Base-by-base conservation (phyloP, 2,329 filamentous ascomycete genomes). In the Fusarium nurragi region DNA sequence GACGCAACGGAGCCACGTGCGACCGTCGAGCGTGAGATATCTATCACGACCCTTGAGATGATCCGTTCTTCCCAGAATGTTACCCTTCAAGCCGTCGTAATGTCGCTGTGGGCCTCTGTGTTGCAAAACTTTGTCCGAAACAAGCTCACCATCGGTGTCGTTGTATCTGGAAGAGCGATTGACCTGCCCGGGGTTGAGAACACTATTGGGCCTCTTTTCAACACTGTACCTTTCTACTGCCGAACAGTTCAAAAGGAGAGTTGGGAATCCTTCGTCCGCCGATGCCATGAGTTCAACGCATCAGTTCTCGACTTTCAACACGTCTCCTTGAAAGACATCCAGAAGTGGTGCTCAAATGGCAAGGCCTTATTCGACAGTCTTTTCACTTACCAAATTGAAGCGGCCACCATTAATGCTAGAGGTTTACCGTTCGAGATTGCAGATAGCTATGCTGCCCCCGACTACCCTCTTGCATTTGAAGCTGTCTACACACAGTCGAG, bases 151-250 rank as follows among this genome's bases (percentile, higher is more conserved):
- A 80, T 94, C 14, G 94, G 94, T 1, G 79, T 96, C 19, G 84
- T 97, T 13, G 84, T 92, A 0, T 95, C 93, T 8, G 94, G 94
- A 1, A 85, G 94, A 58, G 86, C 88, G 0, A 85, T 96, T 6
- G 86, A 91, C 39, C 77, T 93, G 13, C 83, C 89, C 9, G 81
- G 81, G 3, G 84, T 88, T 3, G 90, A 93, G 43, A 73, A 81
- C 21, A 86, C 91, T 1, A 84, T 95, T 38, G 94, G 94, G 0
- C 94, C 94, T 0, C 78, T 97, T 19, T 97, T 97, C 83, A 97
- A 97, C 73, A 97, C 93, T 0, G 80, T 97, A 2, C 93, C 94
- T 0, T 93, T 90, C 73, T 83, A 86, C 52, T 77, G 88, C 30
- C 72, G 78, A 7, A 65, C 84, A 14, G 60, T 77, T 8, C 64